Percentiles rank a stretch among this genome's conserved stretches.
These are phyloP conservation scores for Calonectria naviculata DNA, from an alignment of 2,329 filamentous ascomycete species.

Conservation along the genomic window DNA sequence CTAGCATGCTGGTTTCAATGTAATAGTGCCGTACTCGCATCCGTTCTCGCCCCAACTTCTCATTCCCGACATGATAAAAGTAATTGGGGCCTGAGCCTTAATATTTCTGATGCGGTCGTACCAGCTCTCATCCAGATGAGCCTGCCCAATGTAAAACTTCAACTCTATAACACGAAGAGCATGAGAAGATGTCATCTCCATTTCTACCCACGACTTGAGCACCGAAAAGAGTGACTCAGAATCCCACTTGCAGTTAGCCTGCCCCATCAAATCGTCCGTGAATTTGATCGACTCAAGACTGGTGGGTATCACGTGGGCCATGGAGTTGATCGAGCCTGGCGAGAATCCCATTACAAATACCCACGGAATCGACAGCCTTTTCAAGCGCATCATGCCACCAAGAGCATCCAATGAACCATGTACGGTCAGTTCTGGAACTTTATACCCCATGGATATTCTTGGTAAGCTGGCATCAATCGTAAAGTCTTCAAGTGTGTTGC, in stretches of 20 bases:
- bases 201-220: not conserved
- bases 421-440: not conserved
- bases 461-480: not conserved
- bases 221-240: not conserved
- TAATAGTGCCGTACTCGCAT: no score
- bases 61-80: not conserved
- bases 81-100: not conserved
- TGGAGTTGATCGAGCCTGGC: not conserved
- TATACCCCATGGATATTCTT: not conserved
- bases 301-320: not conserved
- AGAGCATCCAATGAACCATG: not conserved
- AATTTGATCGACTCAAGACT: not conserved
- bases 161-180: not conserved
- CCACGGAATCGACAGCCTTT: not conserved
- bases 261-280: not conserved
- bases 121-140: not conserved
- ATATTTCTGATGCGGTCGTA: not conserved
- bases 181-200: not conserved
- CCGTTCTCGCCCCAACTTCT: no score
- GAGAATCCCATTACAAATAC: not conserved
- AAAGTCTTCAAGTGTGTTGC: not conserved
- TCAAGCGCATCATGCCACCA: not conserved
- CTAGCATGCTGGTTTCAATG: no score
- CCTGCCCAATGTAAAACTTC: not conserved
- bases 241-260: not conserved